Evolutionary conservation across 768 basidiomycete species (phyloP), one percentile per base, ranked within the genome.

Genomic region (Botryobasidium botryosum): DNA sequence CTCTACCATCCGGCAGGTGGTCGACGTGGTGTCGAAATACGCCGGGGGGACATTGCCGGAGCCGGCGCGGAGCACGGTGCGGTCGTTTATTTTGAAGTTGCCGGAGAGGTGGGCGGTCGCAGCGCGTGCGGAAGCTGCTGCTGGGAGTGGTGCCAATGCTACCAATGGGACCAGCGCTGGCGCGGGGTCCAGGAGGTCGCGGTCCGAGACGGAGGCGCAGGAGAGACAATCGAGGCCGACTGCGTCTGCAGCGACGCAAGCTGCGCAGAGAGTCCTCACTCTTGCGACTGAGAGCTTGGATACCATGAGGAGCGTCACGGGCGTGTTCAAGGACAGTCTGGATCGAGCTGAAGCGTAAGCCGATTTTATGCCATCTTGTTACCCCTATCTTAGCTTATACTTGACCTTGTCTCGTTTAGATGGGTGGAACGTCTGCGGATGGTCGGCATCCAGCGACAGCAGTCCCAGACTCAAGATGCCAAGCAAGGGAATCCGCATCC

Each of bases 241-340:
- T 0, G 68, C 71, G 0, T 67, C 72, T 28, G 64, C 74, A 5
- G 83, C 82, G 2, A 68, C 73, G 20, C 68, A 75, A 13, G 80
- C 86, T 24, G 83, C 88, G 7, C 79, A 84, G 57, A 66, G 80
- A 41, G 77, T 92, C 17, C 58, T 92, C 52, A 75, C 77, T 6
- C 72, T 92, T 6, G 86, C 88, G 10, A 81, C 80, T 12, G 90
- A 92, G 64, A 88, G 86, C 56, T 56, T 92, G 59, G 87, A 92
- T 56, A 91, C 90, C 85, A 76, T 92, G 68, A 68, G 78, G 24
- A 75, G 82, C 24, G 84, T 90, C 24, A 84, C 84, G n/a, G 70
- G 73, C 3, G 84, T 91, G 20, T 80, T 91, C 49, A 79, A 77
- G 54, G 88, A 90, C 49, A 83, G 77, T 50, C 64, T 91, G 59